Conservation (phyloP, 2,329 filamentous ascomycete species). For the Xylaria sp. region DNA sequence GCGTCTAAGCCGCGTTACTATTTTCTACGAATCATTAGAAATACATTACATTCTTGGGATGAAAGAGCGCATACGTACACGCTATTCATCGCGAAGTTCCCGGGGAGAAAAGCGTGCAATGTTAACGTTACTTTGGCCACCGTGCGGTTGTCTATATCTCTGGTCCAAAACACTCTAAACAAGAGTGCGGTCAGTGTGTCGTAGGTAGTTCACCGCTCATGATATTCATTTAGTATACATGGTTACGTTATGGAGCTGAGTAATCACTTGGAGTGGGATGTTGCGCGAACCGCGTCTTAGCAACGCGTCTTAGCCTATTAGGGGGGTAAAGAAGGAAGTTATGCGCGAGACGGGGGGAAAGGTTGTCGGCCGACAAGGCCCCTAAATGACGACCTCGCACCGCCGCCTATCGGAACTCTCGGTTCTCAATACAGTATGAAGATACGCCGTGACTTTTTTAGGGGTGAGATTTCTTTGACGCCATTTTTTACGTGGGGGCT, state of each 20-base stretch:
- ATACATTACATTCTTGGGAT: neutral
- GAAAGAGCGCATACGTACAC: neutral
- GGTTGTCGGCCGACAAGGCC: neutral
- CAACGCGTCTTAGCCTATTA: constrained; percentile 6
- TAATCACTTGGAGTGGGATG: neutral
- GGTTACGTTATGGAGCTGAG: neutral
- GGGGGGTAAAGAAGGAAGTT: neutral
- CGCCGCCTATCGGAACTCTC: constrained; percentile 17
- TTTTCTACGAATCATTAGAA: neutral
- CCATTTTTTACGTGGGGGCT: constrained; percentile 6
- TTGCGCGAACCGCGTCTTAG: neutral
- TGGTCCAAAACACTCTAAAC: too few relatives aligned
- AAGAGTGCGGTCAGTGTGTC: neutral
- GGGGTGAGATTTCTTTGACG: neutral
- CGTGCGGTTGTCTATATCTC: neutral
- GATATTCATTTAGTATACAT: neutral
- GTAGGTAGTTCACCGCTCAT: neutral
- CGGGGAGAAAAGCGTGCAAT: neutral
- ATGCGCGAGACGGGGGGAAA: neutral
- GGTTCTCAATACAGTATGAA: constrained; percentile 3
- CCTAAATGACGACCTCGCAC: neutral
- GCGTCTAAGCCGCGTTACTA: neutral
- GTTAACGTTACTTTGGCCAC: constrained; percentile 9
- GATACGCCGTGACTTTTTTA: neutral
- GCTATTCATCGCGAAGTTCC: neutral